Percentiles rank a stretch among this genome's conserved stretches.
These are phyloP conservation scores for Nicotiana paniculata DNA, from an alignment of 257 asterid species.

Conservation along the genomic window DNA sequence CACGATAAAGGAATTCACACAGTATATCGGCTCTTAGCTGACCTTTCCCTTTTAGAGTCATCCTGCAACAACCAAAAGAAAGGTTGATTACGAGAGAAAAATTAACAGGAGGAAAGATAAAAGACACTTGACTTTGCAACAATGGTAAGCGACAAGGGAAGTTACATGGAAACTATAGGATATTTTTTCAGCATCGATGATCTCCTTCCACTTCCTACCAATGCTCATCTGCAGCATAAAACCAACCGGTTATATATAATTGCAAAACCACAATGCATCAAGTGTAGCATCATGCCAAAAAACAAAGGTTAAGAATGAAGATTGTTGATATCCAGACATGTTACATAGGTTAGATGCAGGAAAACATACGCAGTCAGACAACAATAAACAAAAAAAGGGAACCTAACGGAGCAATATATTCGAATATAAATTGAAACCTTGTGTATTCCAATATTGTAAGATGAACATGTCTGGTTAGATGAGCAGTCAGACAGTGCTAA, in stretches of 20 bases:
- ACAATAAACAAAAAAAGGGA: background rate
- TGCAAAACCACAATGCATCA: background rate
- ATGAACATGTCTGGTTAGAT: background rate
- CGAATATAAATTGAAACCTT: background rate
- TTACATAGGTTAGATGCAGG: background rate
- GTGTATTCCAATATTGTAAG: background rate
- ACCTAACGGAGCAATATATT: background rate
- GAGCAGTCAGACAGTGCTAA: background rate
- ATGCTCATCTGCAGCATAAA: conserved; percentile 61
- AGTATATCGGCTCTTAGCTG: conserved; percentile 45
- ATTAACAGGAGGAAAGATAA: background rate
- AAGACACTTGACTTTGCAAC: background rate
- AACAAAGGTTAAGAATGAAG: background rate
- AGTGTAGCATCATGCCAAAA: background rate
- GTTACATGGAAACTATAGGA: conserved; percentile 62
- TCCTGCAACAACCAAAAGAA: conserved; percentile 44
- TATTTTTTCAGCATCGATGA: conserved; percentile 63
- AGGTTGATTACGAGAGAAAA: background rate
- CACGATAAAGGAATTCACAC: conserved; percentile 30
- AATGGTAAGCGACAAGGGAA: background rate
- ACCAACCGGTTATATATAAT: background rate
- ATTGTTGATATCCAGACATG: background rate
- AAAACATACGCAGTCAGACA: background rate
- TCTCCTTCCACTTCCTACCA: conserved; percentile 93
- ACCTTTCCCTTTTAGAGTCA: conserved; percentile 63